These are phyloP conservation scores for Silene coronaria DNA, from an alignment of 179 eudicot genomes.

Conservation along the genomic window DNA sequence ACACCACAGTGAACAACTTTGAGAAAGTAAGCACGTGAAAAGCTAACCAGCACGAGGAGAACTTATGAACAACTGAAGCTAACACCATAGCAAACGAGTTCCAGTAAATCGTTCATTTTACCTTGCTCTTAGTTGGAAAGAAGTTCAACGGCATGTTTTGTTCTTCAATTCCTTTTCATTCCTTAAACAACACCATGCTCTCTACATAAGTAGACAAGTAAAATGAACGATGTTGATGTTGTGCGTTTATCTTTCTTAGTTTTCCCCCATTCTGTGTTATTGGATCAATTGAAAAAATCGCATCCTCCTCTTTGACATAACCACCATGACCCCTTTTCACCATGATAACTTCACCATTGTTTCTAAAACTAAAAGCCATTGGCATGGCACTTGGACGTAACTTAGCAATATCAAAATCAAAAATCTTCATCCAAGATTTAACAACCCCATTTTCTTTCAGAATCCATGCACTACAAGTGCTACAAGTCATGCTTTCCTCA, in stretches of 20 bases:
- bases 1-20: no score
- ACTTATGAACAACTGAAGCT: no score
- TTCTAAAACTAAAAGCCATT: background rate
- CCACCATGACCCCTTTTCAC: background rate
- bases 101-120: no score
- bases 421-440: background rate
- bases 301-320: background rate
- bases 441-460: background rate
- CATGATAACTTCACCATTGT: background rate
- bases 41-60: no score
- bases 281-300: background rate
- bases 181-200: no score
- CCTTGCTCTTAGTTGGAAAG: no score
- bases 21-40: no score
- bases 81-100: no score
- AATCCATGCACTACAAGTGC: background rate
- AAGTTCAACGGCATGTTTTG: no score
- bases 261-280: background rate
- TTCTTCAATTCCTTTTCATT: no score
- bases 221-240: background rate
- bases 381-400: background rate
- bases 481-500: background rate
- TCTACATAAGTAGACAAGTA: background rate
- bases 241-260: background rate
- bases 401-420: background rate